Evolutionary conservation across 306 rosid species (phyloP).

Genomic region (Canavalia gladiata): DNA sequence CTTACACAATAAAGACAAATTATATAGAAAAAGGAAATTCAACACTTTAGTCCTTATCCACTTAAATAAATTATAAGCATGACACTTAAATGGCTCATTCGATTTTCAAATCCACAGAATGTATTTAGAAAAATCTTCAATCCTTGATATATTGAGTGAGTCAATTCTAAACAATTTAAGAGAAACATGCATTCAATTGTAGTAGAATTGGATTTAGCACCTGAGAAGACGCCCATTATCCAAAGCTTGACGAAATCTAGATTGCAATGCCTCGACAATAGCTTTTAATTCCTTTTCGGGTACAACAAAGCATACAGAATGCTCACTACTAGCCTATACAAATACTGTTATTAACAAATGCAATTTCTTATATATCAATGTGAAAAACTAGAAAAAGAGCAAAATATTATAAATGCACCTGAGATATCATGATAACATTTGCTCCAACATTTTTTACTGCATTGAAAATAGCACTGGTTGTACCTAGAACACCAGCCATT

Average conservation of each 20-base stretch:
- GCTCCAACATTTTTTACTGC: slow-evolving; percentile 99
- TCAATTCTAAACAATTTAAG: slow-evolving; percentile 27
- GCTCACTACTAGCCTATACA: slow-evolving; percentile 99
- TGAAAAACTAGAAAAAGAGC: slow-evolving; percentile 42
- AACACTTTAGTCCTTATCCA: slow-evolving; percentile 15
- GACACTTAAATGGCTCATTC: background rate
- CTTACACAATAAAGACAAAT: slow-evolving; percentile 26
- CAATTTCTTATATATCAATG: slow-evolving; percentile 28
- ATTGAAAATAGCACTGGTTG: slow-evolving; percentile 86
- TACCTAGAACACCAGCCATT: slow-evolving; percentile 99
- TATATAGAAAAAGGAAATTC: slow-evolving; percentile 3
- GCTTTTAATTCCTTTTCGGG: slow-evolving; percentile 97
- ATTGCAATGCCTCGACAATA: slow-evolving; percentile 87
- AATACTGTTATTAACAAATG: slow-evolving; percentile 44
- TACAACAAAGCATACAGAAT: slow-evolving; percentile 98
- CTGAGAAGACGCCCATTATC: slow-evolving; percentile 98
- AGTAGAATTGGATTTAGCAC: slow-evolving; percentile 54
- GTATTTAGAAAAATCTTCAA: slow-evolving; percentile 22
- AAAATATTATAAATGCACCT: slow-evolving; percentile 62
- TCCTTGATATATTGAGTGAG: slow-evolving; percentile 2
- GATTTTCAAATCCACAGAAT: slow-evolving; percentile 42
- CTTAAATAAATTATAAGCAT: slow-evolving; percentile 9
- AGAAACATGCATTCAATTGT: slow-evolving; percentile 31
- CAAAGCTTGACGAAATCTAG: slow-evolving; percentile 94
- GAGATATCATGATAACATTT: slow-evolving; percentile 99